A percentile compares a stretch with the other conserved stretches of the same genome.
Evolutionary conservation across 768 basidiomycete genomes (phyloP).

Genomic region (Sistotremastrum suecicum): DNA sequence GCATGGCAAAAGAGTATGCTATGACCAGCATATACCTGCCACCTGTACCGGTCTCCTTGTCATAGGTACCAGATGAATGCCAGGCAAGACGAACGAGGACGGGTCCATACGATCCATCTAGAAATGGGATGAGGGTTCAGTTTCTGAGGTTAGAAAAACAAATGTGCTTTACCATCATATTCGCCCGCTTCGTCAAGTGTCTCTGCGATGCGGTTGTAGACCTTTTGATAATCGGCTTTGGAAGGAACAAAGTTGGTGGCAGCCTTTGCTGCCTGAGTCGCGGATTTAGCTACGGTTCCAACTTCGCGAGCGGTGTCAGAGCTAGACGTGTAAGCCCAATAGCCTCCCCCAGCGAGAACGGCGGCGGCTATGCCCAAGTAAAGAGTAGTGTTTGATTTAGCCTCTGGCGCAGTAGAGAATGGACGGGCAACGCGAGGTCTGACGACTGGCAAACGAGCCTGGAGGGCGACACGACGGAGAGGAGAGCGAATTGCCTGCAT

Average conservation of each 20-base stretch:
- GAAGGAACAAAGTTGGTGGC: slow-evolving; percentile 59
- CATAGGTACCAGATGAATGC: slow-evolving; percentile 90
- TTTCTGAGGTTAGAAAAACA: background rate
- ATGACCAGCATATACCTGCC: slow-evolving; percentile 43
- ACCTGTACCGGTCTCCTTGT: slow-evolving; percentile 62
- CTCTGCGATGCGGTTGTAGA: slow-evolving; percentile 83
- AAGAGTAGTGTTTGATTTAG: slow-evolving; percentile 32
- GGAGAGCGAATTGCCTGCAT: too few relatives aligned
- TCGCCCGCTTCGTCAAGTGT: slow-evolving; percentile 49
- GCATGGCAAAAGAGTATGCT: slow-evolving; percentile 1
- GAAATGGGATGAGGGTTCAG: slow-evolving; percentile 5
- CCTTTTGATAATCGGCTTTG: slow-evolving; percentile 86
- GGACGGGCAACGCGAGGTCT: background rate
- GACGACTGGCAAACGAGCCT: too few relatives aligned
- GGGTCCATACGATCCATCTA: slow-evolving; percentile 83
- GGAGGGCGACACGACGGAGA: too few relatives aligned
- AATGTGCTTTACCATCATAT: slow-evolving; percentile 62
- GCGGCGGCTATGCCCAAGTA: slow-evolving; percentile 45
- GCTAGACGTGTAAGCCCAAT: slow-evolving; percentile 38
- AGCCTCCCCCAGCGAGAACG: slow-evolving; percentile 46
- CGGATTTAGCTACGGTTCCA: slow-evolving; percentile 43
- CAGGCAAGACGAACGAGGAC: slow-evolving; percentile 83
- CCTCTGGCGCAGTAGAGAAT: background rate
- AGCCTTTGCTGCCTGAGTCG: slow-evolving; percentile 45
- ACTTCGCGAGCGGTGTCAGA: slow-evolving; percentile 36